Percentiles rank a stretch among this genome's conserved stretches.
phyloP scores from a whole-genome alignment of 1,284 basidiomycete species.

The Cryptococcus sp. region DNA sequence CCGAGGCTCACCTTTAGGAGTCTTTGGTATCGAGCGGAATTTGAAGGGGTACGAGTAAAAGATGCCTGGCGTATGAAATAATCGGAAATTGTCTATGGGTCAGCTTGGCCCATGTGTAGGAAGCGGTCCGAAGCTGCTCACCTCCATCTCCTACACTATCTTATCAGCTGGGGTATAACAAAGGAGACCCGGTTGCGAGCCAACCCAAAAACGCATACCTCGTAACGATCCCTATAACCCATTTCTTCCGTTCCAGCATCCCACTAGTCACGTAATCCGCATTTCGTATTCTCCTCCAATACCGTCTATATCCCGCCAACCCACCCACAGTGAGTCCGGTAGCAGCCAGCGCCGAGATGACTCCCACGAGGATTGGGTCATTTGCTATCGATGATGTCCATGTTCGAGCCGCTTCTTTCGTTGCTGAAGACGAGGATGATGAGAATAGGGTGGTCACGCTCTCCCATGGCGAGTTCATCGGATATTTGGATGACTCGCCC shows the following conservation, averaged over 20 bases:
- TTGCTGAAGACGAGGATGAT: neutral
- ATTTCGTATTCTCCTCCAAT: constrained; percentile 58
- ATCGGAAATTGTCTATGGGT: constrained; percentile 52
- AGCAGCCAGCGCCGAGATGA: constrained; percentile 30
- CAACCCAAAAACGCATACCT: constrained; percentile 52
- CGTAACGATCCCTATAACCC: constrained; percentile 70
- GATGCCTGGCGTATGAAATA: constrained; percentile 77
- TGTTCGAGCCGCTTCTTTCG: constrained; percentile 2
- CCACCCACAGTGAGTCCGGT: constrained; percentile 49
- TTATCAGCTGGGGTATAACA: constrained; percentile 1
- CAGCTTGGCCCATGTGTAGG: neutral
- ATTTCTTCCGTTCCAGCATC: constrained; percentile 55
- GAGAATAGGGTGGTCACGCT: constrained; percentile 14
- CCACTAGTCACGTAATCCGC: constrained; percentile 62
- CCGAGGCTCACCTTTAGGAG: constrained; percentile 55
- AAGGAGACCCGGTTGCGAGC: neutral
- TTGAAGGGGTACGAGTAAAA: constrained; percentile 70
- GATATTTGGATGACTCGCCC: neutral
- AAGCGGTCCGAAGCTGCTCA: constrained; percentile 16
- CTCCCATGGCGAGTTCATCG: constrained; percentile 8
- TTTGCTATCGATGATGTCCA: constrained; percentile 9
- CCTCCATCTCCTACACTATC: constrained; percentile 68
- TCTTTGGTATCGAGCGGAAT: constrained; percentile 59
- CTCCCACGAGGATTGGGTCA: constrained; percentile 32
- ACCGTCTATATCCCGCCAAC: constrained; percentile 54